Conservation (phyloP, 2,329 filamentous ascomycete genomes). For the Amesomyces nigricolor region DNA sequence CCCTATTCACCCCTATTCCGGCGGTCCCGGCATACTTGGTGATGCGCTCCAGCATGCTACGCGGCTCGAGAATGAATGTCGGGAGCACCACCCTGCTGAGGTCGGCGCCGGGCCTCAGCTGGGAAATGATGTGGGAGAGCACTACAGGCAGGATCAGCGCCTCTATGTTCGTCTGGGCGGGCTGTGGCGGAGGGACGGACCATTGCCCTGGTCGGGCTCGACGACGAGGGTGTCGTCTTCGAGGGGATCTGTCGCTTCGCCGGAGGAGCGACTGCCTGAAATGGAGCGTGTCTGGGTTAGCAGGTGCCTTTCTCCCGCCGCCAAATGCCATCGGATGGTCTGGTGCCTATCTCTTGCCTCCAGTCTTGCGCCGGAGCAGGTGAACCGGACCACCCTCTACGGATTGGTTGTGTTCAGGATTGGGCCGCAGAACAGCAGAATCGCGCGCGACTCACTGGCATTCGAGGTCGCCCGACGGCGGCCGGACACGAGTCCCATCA, state of each 20-base stretch:
- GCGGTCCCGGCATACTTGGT: constrained; percentile 68
- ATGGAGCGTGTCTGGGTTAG: constrained; percentile 35
- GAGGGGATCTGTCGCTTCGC: constrained; percentile 48
- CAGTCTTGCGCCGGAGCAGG: constrained; percentile 16
- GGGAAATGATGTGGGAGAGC: constrained; percentile 93
- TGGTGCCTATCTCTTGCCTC: constrained; percentile 18
- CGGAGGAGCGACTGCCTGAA: constrained; percentile 48
- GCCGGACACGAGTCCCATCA: constrained; percentile 31
- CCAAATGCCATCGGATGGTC: no score
- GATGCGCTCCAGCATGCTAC: constrained; percentile 97
- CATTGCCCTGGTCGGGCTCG: constrained; percentile 90
- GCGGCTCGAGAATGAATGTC: constrained; percentile 95
- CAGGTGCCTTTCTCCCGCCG: not conserved
- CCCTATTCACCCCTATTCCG: constrained; percentile 3
- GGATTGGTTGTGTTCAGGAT: constrained; percentile 16
- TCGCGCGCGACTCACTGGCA: constrained; percentile 31
- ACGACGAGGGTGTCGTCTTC: constrained; percentile 76
- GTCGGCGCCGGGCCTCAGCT: constrained; percentile 91
- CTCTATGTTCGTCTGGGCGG: constrained; percentile 1
- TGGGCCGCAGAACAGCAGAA: constrained; percentile 6
- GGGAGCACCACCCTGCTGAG: constrained; percentile 89
- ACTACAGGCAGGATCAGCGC: constrained; percentile 48
- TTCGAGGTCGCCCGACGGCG: constrained; percentile 33
- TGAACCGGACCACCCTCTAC: constrained; percentile 19
- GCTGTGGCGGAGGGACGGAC: constrained; percentile 45